Evolutionary conservation across 345 rosid species (phyloP), one percentile per base, ranked within the genome.

Genomic region (Ceriops zippeliana): DNA sequence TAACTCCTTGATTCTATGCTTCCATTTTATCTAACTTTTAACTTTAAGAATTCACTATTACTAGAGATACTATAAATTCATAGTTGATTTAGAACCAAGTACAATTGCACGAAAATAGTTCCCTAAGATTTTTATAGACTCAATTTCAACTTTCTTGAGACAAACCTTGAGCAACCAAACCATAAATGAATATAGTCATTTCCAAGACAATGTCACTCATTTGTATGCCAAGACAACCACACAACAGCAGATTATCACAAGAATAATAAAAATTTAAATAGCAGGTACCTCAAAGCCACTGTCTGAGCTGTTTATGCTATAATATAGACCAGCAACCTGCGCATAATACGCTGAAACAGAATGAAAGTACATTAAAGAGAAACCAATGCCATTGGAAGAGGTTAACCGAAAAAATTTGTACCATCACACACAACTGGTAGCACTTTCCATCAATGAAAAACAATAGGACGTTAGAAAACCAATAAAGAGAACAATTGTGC

Each of bases 281-380:
- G 52, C 58, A 9, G 69, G 32, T 71, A 91, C 96, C 97, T 89
- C 83, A 77, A 93, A 91, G 69, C 98, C 97, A 70, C 79, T 63
- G 42, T 83, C 85, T 15, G 83, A 75, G 17, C 71, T 76, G 78
- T 61, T 67, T 72, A 93, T 82, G 67, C 69, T 63, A 68, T 91
- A 93, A 76, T 78, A 61, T 69, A 93, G 87, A 65, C 96, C 97
- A 82, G 98, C 98, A 81, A 89, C 93, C 76, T 84, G 82, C 24
- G 97, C 98, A 82, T 89, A 86, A 78, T 91, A 93, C 70, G 97
- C 97, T 93, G 86, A 61, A 83, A 80, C 70, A 77, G 24, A 30
- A 52, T 67, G 28, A 46, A 66, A 66, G 62, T 11, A 34, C 13
- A 54, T 34, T 19, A 62, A 49, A 19, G 24, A 38, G 35, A 13